Evolutionary conservation across 2,329 filamentous ascomycete species (phyloP), one percentile per base, ranked within the genome.

Genomic region (Colletotrichum falcatum): DNA sequence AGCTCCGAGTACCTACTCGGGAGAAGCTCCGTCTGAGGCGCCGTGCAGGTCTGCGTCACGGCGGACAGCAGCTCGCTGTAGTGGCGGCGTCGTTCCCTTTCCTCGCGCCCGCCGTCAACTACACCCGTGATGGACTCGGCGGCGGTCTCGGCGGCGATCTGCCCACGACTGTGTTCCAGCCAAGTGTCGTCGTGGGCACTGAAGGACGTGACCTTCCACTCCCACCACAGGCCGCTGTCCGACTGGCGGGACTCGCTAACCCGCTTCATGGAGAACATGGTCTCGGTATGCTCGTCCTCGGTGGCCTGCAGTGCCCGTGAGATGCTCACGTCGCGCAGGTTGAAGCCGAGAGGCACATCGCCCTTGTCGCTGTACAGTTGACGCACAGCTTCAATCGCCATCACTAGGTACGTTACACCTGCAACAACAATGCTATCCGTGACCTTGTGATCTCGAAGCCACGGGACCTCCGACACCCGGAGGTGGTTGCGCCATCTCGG

Each of bases 401-500:
- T 76, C 18, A 79, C 78, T 4, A 79, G 74, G 28, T 75, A 74
- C 44, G 79, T 81, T 12, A 78, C 76, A 20, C 77, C 80, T 64
- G 82, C 78, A 64, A 80, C 81, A 73, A 83, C 81, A 68, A 80
- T 79, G 56, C 82, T 77, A 74, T 78, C 83, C 65, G 83, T 80
- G 75, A 85, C 83, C 33, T 76, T 74, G 75, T 86, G 85, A 71
- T 86, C 83, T 61, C 82, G 75, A 30, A 83, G 79, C 67, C 86
- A 86, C 23, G 86, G 80, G 20, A 82, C 65, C 48, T 83, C 78
- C 7, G 77, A 75, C 2, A 81, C 67, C 1, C 72, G 72, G 35
- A 73, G 37, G 28, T 58, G 37, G 58, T 73, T 69, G n/a, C 75
- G 69, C 65, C 64, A 73, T 5, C 58, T 62, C n/a, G 70, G 55